Evolutionary conservation across 2,329 filamentous ascomycete genomes (phyloP).

Genomic region (Aspergillus proliferans): DNA sequence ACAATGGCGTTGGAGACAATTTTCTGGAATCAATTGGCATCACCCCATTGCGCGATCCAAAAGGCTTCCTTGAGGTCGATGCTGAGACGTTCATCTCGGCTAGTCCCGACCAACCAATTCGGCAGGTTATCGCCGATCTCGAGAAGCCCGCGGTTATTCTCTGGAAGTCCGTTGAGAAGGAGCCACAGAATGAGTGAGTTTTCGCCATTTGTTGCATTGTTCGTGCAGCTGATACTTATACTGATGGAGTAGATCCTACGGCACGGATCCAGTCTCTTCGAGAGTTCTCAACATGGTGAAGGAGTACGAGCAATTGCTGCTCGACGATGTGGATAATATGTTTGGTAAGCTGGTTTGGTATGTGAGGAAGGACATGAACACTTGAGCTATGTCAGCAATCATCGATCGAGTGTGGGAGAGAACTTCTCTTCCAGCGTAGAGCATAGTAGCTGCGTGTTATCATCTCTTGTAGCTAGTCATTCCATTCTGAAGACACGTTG

Average conservation of each 20-base stretch:
- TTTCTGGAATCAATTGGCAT: conserved; percentile 16
- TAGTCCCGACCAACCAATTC: conserved; percentile 27
- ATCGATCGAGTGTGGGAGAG: too few relatives aligned
- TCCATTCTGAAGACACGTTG: too few relatives aligned
- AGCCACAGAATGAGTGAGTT: conserved; percentile 2
- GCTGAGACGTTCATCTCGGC: conserved; percentile 32
- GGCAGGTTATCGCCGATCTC: conserved; percentile 36
- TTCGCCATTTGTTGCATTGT: too few relatives aligned
- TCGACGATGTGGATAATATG: conserved; percentile 11
- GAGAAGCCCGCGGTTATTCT: conserved; percentile 27
- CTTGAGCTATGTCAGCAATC: too few relatives aligned
- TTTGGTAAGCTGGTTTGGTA: conserved; percentile 16
- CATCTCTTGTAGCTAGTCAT: too few relatives aligned
- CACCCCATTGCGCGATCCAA: conserved; percentile 18
- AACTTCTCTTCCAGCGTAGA: too few relatives aligned
- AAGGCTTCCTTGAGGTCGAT: conserved; percentile 36
- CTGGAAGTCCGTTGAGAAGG: conserved; percentile 16
- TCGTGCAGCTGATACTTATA: background rate
- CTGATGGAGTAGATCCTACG: conserved; percentile 9
- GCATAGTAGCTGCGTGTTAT: too few relatives aligned
- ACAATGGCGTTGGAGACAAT: conserved; percentile 8
- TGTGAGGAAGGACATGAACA: conserved; percentile 1
- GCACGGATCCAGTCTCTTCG: conserved; percentile 16
- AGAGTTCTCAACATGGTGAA: conserved; percentile 16
- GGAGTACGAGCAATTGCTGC: conserved; percentile 9